Evolutionary conservation across 2,329 filamentous ascomycete genomes (phyloP).

Genomic region (Hymenoscyphus fructigenus): DNA sequence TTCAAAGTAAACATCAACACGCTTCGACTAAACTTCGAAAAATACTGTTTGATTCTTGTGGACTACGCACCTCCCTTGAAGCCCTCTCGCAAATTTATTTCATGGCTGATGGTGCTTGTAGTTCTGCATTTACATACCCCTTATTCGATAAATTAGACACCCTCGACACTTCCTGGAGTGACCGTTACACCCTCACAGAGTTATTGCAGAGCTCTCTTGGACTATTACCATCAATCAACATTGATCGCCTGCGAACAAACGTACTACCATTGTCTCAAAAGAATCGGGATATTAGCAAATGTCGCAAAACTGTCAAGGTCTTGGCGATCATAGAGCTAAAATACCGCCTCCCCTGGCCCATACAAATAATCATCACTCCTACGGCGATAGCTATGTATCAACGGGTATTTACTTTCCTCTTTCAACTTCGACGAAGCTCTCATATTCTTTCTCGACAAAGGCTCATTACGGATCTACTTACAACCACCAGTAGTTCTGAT

Average conservation of each 20-base stretch:
- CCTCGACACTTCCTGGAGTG: conserved; percentile 64
- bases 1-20: conserved; percentile 69
- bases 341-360: conserved; percentile 67
- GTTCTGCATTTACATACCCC: conserved; percentile 63
- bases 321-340: conserved; percentile 64
- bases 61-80: conserved; percentile 62
- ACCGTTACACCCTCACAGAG: conserved; percentile 78
- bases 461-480: conserved; percentile 43
- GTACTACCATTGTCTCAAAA: conserved; percentile 43
- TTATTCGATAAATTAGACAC: conserved; percentile 76
- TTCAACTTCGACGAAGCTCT: conserved; percentile 73
- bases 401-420: conserved; percentile 68
- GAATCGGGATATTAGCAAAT: conserved; percentile 45
- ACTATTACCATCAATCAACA: conserved; percentile 50
- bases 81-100: conserved; percentile 74
- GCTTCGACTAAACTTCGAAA: conserved; percentile 65
- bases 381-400: conserved; percentile 67
- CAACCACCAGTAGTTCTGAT: conserved; percentile 40
- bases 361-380: conserved; percentile 71
- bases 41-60: conserved; percentile 67
- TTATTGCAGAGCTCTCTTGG: conserved; percentile 71
- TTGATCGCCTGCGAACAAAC: conserved; percentile 61
- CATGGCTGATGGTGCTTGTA: conserved; percentile 68
- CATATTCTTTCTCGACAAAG: conserved; percentile 61
- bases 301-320: conserved; percentile 58